Evolutionary conservation across 768 basidiomycete species (phyloP).

Genomic region (Asterophora parasitica): DNA sequence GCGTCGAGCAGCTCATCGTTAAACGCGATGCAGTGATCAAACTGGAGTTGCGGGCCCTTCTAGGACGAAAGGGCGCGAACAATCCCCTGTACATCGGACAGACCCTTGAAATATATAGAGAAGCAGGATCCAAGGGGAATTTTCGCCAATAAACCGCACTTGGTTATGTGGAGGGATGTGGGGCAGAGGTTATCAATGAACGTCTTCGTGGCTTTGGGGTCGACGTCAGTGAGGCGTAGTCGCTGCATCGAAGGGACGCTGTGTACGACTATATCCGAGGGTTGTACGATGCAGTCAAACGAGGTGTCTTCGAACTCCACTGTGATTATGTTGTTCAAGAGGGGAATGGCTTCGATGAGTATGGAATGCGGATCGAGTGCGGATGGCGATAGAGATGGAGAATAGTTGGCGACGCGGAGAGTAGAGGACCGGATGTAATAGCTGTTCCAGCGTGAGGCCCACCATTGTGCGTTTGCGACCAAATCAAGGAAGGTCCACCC

Average conservation of each 20-base stretch:
- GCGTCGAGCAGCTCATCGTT: background rate
- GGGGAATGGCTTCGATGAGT: no score
- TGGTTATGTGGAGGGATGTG: background rate
- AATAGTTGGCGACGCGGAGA: background rate
- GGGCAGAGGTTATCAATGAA: background rate
- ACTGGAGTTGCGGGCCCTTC: background rate
- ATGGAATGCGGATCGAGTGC: background rate
- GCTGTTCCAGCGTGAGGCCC: background rate
- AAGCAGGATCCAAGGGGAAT: background rate
- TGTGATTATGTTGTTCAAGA: no score
- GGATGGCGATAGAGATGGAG: background rate
- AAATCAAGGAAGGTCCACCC: conserved; percentile 1
- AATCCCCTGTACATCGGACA: background rate
- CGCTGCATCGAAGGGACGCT: no score
- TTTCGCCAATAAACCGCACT: background rate
- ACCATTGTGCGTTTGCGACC: background rate
- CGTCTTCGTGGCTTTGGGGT: background rate
- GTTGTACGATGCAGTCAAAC: no score
- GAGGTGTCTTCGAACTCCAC: no score
- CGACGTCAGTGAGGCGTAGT: background rate
- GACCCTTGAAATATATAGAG: background rate
- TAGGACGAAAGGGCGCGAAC: background rate
- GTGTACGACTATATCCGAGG: no score
- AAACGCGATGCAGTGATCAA: background rate
- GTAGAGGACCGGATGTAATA: no score